Evolutionary conservation across 148 eudicot genomes (phyloP), one percentile per base, ranked within the genome.

Genomic region (Cornus florida): DNA sequence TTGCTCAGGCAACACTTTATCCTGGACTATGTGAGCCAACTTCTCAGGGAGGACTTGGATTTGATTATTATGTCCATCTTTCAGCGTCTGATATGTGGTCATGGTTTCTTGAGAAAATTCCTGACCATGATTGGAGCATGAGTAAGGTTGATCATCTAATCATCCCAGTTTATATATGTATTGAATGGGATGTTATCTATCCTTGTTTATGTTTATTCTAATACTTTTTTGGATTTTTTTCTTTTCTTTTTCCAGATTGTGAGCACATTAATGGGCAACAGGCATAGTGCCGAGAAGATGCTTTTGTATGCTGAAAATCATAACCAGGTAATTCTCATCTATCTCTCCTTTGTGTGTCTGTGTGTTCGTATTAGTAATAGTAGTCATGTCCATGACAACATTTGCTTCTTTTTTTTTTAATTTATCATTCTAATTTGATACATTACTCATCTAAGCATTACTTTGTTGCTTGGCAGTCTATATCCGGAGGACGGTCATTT

Each of bases 21-120:
- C 99, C 99, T 69, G 99, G 99, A 79, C 83, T 93, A 46, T 91
- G 91, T 69, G 99, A 96, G 84, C 94, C 97, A 75, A 92, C 91
- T 81, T 89, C 95, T 79, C 98, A 91, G 84, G 99, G 98, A 82
- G 99, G 99, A 82, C 82, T 96, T 78, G 99, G 99, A 77, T 96
- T 96, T 81, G 99, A 96, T 88, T 96, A 92, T 82, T 96, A 84
- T 84, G 98, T 91, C 73, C 92, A 96, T 84, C 87, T 86, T 84
- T 89, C 94, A 78, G 97, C 93, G 76, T 81, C 98, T 22, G 95
- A 96, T 75, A 87, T 94, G 95, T 96, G 99, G 99, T 83, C 88
- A 73, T 83, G 88, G 53, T 84, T 87, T 70, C 88, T 93, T 33
- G 92, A 94, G 79, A 89, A 93, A 83, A 91, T 88, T 69, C 97